Evolutionary conservation across 345 rosid species (phyloP).

Genomic region (Pistacia vera): DNA sequence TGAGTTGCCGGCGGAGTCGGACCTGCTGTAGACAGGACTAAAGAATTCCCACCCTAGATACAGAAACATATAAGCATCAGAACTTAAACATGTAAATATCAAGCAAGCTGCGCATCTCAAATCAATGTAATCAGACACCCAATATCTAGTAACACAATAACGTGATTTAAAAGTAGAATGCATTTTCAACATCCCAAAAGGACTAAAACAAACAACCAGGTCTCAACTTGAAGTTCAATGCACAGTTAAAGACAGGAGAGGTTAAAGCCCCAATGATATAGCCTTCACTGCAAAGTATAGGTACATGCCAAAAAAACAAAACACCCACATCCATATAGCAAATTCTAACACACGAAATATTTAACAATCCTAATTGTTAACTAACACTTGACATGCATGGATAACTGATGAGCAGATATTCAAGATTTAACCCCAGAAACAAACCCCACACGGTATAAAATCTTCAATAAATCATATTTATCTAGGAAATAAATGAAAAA

Average conservation of each 20-base stretch:
- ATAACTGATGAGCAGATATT: not conserved
- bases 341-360: not conserved
- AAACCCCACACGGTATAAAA: not conserved
- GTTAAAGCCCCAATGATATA: not conserved
- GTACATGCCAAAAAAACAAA: not conserved
- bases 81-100: conserved; percentile 12
- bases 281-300: not conserved
- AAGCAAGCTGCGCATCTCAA: not conserved
- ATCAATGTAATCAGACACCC: not conserved
- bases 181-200: not conserved
- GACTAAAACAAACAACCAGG: not conserved
- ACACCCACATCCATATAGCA: not conserved
- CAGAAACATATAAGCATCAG: conserved; percentile 30
- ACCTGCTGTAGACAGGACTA: conserved; percentile 67
- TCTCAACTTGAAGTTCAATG: too few relatives aligned
- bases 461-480: not conserved
- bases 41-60: conserved; percentile 74
- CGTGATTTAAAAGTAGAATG: not conserved
- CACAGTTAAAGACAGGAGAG: not conserved
- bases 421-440: not conserved
- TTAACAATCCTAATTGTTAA: not conserved
- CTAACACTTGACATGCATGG: not conserved
- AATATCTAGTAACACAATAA: not conserved
- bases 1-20: conserved; percentile 77
- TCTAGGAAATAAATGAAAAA: not conserved